phyloP scores from a whole-genome alignment of 148 eudicot genomes.

The Vaccinium vitisidaea region DNA sequence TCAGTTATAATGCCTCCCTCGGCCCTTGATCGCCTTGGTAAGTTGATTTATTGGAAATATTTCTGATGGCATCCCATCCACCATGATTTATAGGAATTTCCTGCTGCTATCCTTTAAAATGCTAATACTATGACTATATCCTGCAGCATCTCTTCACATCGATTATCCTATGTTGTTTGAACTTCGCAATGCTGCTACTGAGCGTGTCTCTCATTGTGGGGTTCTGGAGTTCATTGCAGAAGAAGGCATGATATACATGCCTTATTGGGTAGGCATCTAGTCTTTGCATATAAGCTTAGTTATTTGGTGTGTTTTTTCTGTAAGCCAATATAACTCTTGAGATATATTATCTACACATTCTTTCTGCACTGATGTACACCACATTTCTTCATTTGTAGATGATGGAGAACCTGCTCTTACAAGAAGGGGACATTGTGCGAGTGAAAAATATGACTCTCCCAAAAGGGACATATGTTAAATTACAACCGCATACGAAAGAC shows the following conservation, averaged over 20 bases:
- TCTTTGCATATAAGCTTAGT: background rate
- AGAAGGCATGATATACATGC: slow-evolving; percentile 98
- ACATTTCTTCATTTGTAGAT: slow-evolving; percentile 41
- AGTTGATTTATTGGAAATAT: slow-evolving; percentile 30
- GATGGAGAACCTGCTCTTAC: slow-evolving; percentile 94
- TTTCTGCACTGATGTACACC: background rate
- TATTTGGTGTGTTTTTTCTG: background rate
- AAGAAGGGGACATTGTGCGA: slow-evolving; percentile 87
- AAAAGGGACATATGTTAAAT: slow-evolving; percentile 87
- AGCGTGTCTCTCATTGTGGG: slow-evolving; percentile 84
- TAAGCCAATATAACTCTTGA: background rate
- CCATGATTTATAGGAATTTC: slow-evolving; percentile 5
- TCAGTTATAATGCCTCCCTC: slow-evolving; percentile 99
- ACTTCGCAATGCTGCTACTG: slow-evolving; percentile 66
- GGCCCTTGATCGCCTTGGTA: slow-evolving; percentile 93
- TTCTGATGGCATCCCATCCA: background rate
- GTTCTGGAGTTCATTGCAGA: slow-evolving; percentile 97
- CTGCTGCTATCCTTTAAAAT: background rate
- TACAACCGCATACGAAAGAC: slow-evolving; percentile 91
- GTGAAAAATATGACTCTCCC: slow-evolving; percentile 84
- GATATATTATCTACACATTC: background rate
- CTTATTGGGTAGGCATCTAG: slow-evolving; percentile 72
- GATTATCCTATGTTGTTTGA: slow-evolving; percentile 95
- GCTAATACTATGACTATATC: background rate
- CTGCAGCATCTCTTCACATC: slow-evolving; percentile 82